Base-by-base conservation (phyloP, 139 green algal genomes). In the Limnomonas spitsbergensis region DNA sequence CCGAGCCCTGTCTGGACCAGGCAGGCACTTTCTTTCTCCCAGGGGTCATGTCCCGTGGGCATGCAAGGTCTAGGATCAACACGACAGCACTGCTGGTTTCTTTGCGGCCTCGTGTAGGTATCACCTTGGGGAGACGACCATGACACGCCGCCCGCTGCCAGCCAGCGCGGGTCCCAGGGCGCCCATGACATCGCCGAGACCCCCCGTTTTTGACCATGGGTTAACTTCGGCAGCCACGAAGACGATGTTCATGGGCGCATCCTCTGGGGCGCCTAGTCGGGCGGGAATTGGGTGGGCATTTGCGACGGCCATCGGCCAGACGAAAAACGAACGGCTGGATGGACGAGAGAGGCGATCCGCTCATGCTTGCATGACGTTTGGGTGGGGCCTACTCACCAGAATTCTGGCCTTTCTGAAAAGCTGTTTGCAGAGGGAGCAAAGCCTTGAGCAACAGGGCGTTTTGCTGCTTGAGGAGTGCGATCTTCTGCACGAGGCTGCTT, bases 201-300 rank as follows among this genome's bases (percentile, higher is more conserved):
- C 93, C 4, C 92, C 93, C 1, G 91, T 89, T 56, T 97, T 95
- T 9, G 79, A 89, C 89, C 89, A 96, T 75, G 91, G 90, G 4
- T 89, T 82, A 1, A 93, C 88, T 75, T 97, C 93, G 7, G 93
- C 93, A n/a, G 82, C 84, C 0, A 97, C 90, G 84, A 97, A 97
- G 0, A 97, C 91, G 20, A 94, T 61, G 27, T 77, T 27, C 70
- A 74, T 74, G 24, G 9, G 9, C 56, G 9, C 14, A 38, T 70
- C 56, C 56, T 70, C 56, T 70, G 56, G 7, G n/a, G 27, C 20
- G 29, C 56, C 56, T 20, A 70, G 27, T 32, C 24, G n/a, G 27
- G 56, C 56, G 4, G 24, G 27, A 34, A 70, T 6, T 54, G 42
- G 42, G n/a, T n/a, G n/a, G n/a, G n/a, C n/a, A n/a, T n/a, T n/a